Conservation (phyloP, 108 stramenopile species). For the Poteriospumella lacustris region DNA sequence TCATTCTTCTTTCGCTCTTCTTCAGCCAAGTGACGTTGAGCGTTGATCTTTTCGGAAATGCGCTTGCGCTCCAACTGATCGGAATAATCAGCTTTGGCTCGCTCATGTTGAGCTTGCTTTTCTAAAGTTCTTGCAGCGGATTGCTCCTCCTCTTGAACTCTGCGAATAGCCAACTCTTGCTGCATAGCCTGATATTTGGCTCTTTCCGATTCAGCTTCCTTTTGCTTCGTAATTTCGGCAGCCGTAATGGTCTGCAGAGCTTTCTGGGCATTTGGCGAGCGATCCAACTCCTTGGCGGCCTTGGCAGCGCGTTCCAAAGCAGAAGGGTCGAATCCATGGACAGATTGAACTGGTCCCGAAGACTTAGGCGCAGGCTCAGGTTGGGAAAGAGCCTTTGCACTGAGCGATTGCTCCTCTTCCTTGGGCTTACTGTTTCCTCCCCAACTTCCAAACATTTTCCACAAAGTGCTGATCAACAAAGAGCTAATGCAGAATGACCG, state of each 20-base stretch:
- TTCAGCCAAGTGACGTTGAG: slow-evolving; percentile 90
- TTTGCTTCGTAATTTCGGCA: slow-evolving; percentile 86
- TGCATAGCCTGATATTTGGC: slow-evolving; percentile 22
- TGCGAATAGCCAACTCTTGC: slow-evolving; percentile 16
- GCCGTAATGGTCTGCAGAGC: slow-evolving; percentile 87
- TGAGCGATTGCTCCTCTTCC: no score
- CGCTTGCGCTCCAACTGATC: slow-evolving; percentile 93
- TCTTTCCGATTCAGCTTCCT: slow-evolving; percentile 28
- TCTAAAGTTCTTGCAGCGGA: slow-evolving; percentile 86
- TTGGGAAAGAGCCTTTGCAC: no score
- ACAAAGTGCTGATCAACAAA: no score
- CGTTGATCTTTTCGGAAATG: slow-evolving; percentile 89
- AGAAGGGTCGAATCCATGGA: slow-evolving; percentile 76
- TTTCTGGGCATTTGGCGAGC: slow-evolving; percentile 60
- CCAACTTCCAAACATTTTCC: no score
- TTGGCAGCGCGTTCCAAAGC: slow-evolving; percentile 88
- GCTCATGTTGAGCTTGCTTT: slow-evolving; percentile 85
- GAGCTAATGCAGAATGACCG: no score
- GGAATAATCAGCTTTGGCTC: slow-evolving; percentile 73
- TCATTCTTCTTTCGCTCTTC: slow-evolving; percentile 91
- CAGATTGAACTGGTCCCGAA: no score
- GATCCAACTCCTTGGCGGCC: slow-evolving; percentile 78
- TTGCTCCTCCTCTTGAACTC: slow-evolving; percentile 82
- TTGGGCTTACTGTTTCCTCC: no score
- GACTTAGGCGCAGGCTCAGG: no score